Base-by-base conservation (phyloP, 148 eudicot species). In the Tetragonia tetragonoides region DNA sequence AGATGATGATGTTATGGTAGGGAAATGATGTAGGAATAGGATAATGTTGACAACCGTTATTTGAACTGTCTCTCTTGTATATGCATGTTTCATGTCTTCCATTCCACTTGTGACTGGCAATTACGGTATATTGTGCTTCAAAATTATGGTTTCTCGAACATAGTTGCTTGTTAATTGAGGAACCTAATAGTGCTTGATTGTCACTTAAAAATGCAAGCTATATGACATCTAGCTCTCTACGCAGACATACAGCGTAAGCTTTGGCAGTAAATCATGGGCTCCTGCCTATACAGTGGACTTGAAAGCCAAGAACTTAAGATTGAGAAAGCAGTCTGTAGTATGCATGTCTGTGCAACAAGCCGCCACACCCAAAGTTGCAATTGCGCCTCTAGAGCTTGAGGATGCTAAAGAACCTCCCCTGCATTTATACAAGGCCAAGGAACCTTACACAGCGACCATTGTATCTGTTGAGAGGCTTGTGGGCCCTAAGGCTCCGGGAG, bases 401-500 rank as follows among this genome's bases (percentile, higher is more conserved):
- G 89, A 88, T 80, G 84, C 83, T 12, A 85, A 89, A 80, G 89
- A 89, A 73, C 98, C 98, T 76, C 98, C 98, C 51, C 59, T 94
- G 62, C 91, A 94, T 79, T 46, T 86, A 76, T 79, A 86, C 88
- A 92, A 94, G 88, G 87, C 87, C 61, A 94, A 94, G 87, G 88
- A 82, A 77, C 94, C 98, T 0, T 94, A 94, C 79, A 86, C 88
- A 15, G 98, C 88, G 75, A 93, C 98, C 73, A 89, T 94, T 73
- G 94, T 90, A 56, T 94, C 98, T 70, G 94, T 94, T 80, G 97
- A 94, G 77, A 90, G 98, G 86, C 66, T 92, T 80, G 98, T 94
- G 41, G 98, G 98, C 40, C 94, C 94, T 11, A 87, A 86, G 75
- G 98, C 98, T 82, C 97, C 97, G 7, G 98, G 98, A 81, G 98